Percentiles rank a stretch among this genome's conserved stretches.
Evolutionary conservation across 805 yeast genomes (phyloP).

Genomic region (Starmera dryadoides): DNA sequence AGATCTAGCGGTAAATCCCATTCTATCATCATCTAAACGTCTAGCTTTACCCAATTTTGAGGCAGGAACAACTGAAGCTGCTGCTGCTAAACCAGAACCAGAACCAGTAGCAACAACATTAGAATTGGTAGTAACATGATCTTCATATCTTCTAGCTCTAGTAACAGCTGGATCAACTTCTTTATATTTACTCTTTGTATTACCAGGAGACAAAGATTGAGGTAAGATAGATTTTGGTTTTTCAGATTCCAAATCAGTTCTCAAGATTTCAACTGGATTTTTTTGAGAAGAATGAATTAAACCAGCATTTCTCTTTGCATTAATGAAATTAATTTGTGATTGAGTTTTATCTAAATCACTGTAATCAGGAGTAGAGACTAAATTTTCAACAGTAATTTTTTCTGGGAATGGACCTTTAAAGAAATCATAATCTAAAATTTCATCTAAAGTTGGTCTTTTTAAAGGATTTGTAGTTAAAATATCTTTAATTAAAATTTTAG

Average conservation of each 20-base stretch:
- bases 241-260: conserved; percentile 63
- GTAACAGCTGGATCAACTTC: conserved; percentile 31
- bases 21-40: conserved; percentile 32
- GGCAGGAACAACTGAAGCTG: no score
- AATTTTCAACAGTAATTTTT: conserved; percentile 52
- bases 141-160: conserved; percentile 20
- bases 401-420: conserved; percentile 83
- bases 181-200: conserved; percentile 80
- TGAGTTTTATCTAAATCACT: conserved; percentile 48
- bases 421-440: conserved; percentile 79
- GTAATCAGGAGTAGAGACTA: conserved; percentile 56
- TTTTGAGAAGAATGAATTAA: conserved; percentile 38
- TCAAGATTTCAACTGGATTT: conserved; percentile 64
- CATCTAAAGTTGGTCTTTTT: conserved; percentile 73
- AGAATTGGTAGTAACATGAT: conserved; percentile 24
- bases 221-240: conserved; percentile 69
- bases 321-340: conserved; percentile 60
- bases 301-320: conserved; percentile 60
- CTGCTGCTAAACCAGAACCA: no score
- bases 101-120: no score
- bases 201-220: conserved; percentile 86
- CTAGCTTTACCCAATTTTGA: conserved; percentile 27
- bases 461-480: conserved; percentile 73
- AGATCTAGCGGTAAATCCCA: conserved; percentile 6
- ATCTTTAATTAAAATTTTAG: conserved; percentile 62